These are phyloP conservation scores for Saksenaea oblongispora DNA, from an alignment of 371 early-diverging fungal genomes.

Conservation along the genomic window DNA sequence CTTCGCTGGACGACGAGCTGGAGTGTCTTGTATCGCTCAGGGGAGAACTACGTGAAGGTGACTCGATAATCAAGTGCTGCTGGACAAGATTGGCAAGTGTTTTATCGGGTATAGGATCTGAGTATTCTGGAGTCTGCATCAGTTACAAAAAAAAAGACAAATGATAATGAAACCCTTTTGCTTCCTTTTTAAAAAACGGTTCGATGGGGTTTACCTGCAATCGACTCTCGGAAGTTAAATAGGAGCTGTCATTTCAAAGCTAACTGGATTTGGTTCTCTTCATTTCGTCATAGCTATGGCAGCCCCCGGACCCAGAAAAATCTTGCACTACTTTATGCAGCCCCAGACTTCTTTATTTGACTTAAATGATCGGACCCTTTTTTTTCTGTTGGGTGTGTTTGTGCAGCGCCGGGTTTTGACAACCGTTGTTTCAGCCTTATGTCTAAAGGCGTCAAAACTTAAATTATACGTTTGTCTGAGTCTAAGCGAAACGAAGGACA, in stretches of 20 bases:
- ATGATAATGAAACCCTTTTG: not conserved
- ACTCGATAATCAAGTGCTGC: slow-evolving; percentile 34
- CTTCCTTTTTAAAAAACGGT: not conserved
- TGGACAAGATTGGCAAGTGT: slow-evolving; percentile 30
- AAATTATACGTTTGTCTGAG: not conserved
- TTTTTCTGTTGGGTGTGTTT: not conserved
- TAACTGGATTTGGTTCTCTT: not conserved
- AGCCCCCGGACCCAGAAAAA: not conserved
- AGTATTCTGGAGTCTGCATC: slow-evolving; percentile 6
- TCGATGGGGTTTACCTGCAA: not conserved
- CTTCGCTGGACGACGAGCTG: not conserved
- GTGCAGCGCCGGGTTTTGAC: not conserved
- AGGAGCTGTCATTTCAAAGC: slow-evolving; percentile 3
- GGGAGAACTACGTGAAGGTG: slow-evolving; percentile 6
- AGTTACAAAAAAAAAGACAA: slow-evolving; percentile 6
- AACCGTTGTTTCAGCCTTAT: not conserved
- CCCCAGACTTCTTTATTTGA: not conserved
- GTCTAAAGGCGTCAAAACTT: not conserved
- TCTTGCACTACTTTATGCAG: not conserved
- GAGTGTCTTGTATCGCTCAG: not conserved
- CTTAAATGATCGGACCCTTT: not conserved
- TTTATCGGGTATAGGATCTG: slow-evolving; percentile 32
- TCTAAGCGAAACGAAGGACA: not conserved
- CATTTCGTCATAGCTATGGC: not conserved
- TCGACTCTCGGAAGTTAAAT: slow-evolving; percentile 3